A percentile compares a stretch with the other conserved stretches of the same genome.
phyloP scores from a whole-genome alignment of 176 grass and related monocot species.

The Lolium rigidum region DNA sequence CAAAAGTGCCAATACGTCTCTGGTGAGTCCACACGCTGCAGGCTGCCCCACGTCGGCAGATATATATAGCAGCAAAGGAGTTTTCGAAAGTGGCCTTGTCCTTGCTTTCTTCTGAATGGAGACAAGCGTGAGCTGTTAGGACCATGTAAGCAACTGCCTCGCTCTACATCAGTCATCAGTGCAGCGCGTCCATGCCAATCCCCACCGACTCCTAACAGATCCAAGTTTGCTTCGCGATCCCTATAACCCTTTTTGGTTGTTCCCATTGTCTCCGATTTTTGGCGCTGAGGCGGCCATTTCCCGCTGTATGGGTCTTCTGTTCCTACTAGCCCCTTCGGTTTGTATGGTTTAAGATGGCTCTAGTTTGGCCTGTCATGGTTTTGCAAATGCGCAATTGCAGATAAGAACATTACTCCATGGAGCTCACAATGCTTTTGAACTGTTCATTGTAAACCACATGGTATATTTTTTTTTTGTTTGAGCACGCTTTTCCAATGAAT shows the following conservation, averaged over 20 bases:
- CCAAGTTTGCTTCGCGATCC: constrained; percentile 47
- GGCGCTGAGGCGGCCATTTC: not conserved
- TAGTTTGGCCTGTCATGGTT: not conserved
- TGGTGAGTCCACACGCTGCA: not conserved
- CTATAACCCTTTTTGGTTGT: not conserved
- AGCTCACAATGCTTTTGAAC: not conserved
- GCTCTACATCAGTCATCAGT: not conserved
- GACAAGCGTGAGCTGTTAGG: constrained; percentile 21
- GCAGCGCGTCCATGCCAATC: not conserved
- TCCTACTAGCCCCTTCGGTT: not conserved
- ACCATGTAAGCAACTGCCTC: not conserved
- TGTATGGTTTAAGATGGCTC: not conserved
- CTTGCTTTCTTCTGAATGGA: not conserved
- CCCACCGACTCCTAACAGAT: constrained; percentile 1
- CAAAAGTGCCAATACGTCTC: constrained; percentile 1
- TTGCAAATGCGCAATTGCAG: not conserved
- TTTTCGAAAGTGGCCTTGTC: not conserved
- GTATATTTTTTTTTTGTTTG: not conserved
- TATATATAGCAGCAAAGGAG: not conserved
- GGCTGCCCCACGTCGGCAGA: not conserved
- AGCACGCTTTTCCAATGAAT: no score
- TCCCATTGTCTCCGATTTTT: constrained; percentile 24
- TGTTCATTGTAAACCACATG: not conserved
- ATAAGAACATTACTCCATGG: not conserved
- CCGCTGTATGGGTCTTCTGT: not conserved